Evolutionary conservation across 768 basidiomycete genomes (phyloP), one percentile per base, ranked within the genome.

Genomic region (Dioszegia aurantiaca): DNA sequence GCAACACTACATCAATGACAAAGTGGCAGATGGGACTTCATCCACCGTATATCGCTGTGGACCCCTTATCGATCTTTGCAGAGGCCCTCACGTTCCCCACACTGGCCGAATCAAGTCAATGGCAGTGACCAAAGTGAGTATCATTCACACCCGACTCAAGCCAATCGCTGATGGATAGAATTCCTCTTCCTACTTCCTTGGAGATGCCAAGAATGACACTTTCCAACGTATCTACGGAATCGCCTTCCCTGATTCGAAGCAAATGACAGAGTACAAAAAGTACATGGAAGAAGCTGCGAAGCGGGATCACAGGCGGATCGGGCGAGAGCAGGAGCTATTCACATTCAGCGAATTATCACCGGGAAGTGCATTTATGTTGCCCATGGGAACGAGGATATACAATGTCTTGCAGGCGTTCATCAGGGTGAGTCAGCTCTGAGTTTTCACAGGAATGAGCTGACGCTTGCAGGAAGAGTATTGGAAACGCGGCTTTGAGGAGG

Each of bases 31-130:
- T 77, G 94, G 93, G 62, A 87, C 90, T 10, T 90, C 88, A 49
- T 93, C 95, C 42, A 99, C 95, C 10, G 92, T 99, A 17, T 99
- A 98, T 80, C 89, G 94, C 49, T 98, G 95, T 75, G 95, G 95
- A 31, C 93, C 95, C 39, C 91, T 99, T 87, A 86, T 99, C 56
- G 95, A 99, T 78, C 82, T 99, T 36, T 99, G 95, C 72, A 82
- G 93, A 36, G 95, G 95, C 30, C 95, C 95, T 23, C 95, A 99
- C 77, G 90, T 99, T 58, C 94, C 95, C 12, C 90, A 98, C 78
- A 97, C 95, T 2, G 93, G 93, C 42, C 88, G 86, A 72, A 97
- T 99, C 81, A 99, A 98, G 82, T 87, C 94, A 0, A 85, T 98
- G 75, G 90, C 94, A 84, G 82, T 99, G 68, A 93, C 91, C 61